Evolutionary conservation across 768 basidiomycete species (phyloP), one percentile per base, ranked within the genome.

Genomic region (Candolleomyces efflorescens): DNA sequence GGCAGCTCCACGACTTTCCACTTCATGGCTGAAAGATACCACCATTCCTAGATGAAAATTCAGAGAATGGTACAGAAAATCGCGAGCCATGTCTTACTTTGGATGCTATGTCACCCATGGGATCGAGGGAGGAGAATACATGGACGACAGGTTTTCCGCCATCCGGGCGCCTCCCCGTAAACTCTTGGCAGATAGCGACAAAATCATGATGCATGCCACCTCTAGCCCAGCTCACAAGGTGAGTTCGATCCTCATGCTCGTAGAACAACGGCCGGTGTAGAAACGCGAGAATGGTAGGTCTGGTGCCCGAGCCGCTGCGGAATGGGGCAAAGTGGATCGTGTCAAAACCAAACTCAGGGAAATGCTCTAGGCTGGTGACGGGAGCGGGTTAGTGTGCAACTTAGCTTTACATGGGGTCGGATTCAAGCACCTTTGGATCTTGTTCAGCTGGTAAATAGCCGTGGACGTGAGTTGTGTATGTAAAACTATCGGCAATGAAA

Each of bases 21-120:
- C 36, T 32, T 53, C 51, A 53, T 53, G 3, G 51, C 51, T 15
- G n/a, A 53, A n/a, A 36, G 38, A 36, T 53, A 53, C 51, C 51
- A 53, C 51, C 51, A 53, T 5, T 36, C 51, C 51, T 53, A 12
- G 6, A 32, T 13, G 20, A 51, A 32, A n/a, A 12, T 11, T 17
- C 15, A 3, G 6, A n/a, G 12, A 7, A 4, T 12, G 5, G 20
- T 17, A 1, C 15, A 26, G 12, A 51, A 10, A 5, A 51, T 17
- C 3, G 5, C 23, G n/a, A 20, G 4, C 15, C n/a, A 26, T 32
- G 32, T 39, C 37, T 53, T 39, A 53, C 51, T 36, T 53, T 53
- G 3, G 32, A 17, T 3, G n/a, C 32, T 15, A 2, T 5, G 32
- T 6, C 10, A n/a, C 38, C 36, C 2, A 6, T 20, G 17, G n/a